Evolutionary conservation across 2,329 filamentous ascomycete genomes (phyloP).

Genomic region (Rutstroemia sydowiana): DNA sequence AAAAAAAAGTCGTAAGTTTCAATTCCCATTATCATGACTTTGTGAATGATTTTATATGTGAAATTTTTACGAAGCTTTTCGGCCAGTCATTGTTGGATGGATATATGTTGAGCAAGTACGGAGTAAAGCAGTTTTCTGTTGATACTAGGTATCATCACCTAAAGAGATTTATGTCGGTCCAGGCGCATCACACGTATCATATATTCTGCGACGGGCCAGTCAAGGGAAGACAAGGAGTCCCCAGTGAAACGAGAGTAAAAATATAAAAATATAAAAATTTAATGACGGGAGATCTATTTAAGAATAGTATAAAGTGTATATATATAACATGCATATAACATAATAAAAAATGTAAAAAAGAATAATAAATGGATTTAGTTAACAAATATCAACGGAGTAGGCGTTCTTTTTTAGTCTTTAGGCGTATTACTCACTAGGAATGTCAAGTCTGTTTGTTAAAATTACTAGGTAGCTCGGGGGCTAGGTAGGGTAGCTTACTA

Average conservation of each 20-base stretch:
- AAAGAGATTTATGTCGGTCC: slow-evolving; percentile 13
- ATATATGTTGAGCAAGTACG: neutral
- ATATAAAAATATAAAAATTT: slow-evolving; percentile 16
- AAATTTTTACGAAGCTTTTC: no score
- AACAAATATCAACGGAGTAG: no score
- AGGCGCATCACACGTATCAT: slow-evolving; percentile 28
- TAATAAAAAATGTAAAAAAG: no score
- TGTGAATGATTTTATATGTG: neutral
- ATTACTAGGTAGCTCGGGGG: no score
- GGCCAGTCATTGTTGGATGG: no score
- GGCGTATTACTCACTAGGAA: no score
- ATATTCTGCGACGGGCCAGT: slow-evolving; percentile 25
- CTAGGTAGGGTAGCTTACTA: no score
- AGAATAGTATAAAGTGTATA: no score
- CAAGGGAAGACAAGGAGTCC: slow-evolving; percentile 20
- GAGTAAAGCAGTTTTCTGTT: neutral
- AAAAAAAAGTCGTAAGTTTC: neutral
- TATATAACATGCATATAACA: no score
- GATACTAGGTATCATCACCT: neutral
- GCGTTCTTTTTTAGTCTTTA: no score
- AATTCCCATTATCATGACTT: neutral
- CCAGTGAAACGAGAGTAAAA: slow-evolving; percentile 20
- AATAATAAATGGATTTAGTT: no score
- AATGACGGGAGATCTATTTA: neutral
- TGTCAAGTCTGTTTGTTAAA: no score